phyloP scores from a whole-genome alignment of 495 filamentous ascomycete genomes.

The Penicillium antarcticum region DNA sequence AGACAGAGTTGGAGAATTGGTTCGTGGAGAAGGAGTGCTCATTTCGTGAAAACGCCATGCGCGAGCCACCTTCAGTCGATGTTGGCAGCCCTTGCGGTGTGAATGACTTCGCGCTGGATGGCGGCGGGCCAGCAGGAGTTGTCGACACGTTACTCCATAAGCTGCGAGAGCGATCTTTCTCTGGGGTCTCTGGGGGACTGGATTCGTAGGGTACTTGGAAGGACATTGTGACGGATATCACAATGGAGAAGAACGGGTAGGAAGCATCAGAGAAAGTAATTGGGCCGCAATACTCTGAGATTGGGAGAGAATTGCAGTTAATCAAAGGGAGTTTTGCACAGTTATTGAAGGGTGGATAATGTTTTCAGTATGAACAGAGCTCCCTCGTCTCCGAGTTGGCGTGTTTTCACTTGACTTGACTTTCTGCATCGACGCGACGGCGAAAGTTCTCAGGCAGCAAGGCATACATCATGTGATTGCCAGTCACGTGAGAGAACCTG shows the following conservation, averaged over 20 bases:
- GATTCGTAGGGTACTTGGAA: slow-evolving; percentile 39
- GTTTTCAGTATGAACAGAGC: neutral
- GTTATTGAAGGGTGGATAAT: neutral
- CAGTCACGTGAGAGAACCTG: neutral
- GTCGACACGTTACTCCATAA: slow-evolving; percentile 60
- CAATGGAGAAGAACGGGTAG: slow-evolving; percentile 6
- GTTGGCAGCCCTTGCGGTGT: slow-evolving; percentile 69
- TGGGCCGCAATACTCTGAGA: slow-evolving; percentile 24
- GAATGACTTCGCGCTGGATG: slow-evolving; percentile 65
- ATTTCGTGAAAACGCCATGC: slow-evolving; percentile 29
- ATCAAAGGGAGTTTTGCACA: neutral
- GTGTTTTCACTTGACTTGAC: slow-evolving; percentile 6
- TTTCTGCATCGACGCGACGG: slow-evolving; percentile 8
- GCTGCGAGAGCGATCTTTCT: slow-evolving; percentile 38
- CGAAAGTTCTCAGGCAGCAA: slow-evolving; percentile 5
- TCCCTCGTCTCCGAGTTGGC: slow-evolving; percentile 1
- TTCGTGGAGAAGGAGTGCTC: slow-evolving; percentile 1
- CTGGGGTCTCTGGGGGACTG: slow-evolving; percentile 39
- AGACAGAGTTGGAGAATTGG: slow-evolving; percentile 30
- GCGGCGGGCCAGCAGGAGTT: slow-evolving; percentile 74
- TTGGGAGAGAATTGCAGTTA: slow-evolving; percentile 1
- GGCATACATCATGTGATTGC: neutral
- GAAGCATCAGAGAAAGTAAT: slow-evolving; percentile 13
- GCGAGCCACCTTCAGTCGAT: slow-evolving; percentile 64
- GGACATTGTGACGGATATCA: slow-evolving; percentile 27